Conservation (phyloP, 1,139 yeast species). For the Diutina neorugosa region DNA sequence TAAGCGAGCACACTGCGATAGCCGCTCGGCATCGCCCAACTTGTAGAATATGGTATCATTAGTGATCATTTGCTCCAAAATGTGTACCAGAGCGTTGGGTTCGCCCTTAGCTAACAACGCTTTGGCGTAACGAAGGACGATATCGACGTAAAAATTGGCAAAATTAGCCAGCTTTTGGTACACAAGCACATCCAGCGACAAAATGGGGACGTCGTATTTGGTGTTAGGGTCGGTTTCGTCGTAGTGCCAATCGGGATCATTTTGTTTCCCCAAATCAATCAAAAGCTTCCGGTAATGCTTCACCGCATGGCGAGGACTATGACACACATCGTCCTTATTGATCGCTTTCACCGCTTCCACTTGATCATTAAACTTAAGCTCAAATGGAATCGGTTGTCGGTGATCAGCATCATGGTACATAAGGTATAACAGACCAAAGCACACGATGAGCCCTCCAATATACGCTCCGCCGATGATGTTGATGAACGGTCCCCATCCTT, state of each 20-base stretch:
- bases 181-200: conserved; percentile 20
- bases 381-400: conserved; percentile 32
- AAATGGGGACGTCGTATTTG: conserved; percentile 22
- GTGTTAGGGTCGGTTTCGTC: conserved; percentile 13
- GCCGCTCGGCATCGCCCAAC: conserved; percentile 33
- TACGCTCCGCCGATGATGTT: conserved; percentile 33
- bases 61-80: conserved; percentile 21
- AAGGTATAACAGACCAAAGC: conserved; percentile 27
- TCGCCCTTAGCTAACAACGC: conserved; percentile 33
- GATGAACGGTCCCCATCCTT: conserved; percentile 21
- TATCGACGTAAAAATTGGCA: conserved; percentile 34
- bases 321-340: conserved; percentile 33
- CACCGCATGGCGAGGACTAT: conserved; percentile 31
- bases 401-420: conserved; percentile 29
- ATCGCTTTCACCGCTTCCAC: conserved; percentile 31
- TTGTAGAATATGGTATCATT: conserved; percentile 27
- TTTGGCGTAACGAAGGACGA: conserved; percentile 29
- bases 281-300: conserved; percentile 32
- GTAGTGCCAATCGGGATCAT: conserved; percentile 13
- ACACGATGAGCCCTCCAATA: conserved; percentile 29
- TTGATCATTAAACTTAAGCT: conserved; percentile 21
- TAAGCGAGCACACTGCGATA: conserved; percentile 30
- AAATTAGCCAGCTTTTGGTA: conserved; percentile 20
- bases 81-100: conserved; percentile 18
- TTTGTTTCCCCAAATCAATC: conserved; percentile 23